Evolutionary conservation across 805 yeast genomes (phyloP), one percentile per base, ranked within the genome.

Genomic region (Saturnispora besseyi): DNA sequence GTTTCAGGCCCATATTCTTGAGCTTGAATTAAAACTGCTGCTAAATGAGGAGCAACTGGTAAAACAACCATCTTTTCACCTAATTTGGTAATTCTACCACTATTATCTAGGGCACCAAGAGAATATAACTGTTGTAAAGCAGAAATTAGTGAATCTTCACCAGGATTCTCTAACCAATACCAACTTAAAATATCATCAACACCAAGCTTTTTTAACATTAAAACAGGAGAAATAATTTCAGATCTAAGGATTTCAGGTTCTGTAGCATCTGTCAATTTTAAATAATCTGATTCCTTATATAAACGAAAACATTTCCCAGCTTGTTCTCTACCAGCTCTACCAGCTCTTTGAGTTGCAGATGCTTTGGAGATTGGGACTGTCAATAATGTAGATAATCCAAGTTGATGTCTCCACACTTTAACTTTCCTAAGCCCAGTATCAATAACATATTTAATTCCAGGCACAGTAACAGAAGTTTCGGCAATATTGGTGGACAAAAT

Each of bases 301-400:
- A 93, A 68, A 52, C 98, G 70, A 66, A 74, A 93, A 69, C 97
- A 91, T 67, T 93, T 91, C 63, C 99, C 99, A 13, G 98, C 96
- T 62, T 96, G 80, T 6, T 97, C 91, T 79, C 99, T 91, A 72
- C 99, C 99, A 50, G 99, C 99, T 78, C 99, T 87, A 78, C 99
- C 99, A 43, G 90, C 81, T 67, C 99, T 74, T 70, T 93, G 99
- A 33, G 86, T 78, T 0, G 98, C 99, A 37, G 96, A 85, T 0
- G 98, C 95, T 60, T 85, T 87, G 0, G 98, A 89, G 22, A 93
- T 82, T 1, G 99, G 93, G 0, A 93, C 88, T 0, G 96, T 90
- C 46, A 93, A 69, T 60, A 93, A 76, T 0, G 97, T 86, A n/a
- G 96, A 91, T 32, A 93, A 74, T 0, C 97, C 97, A 37, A 93